Conservation (phyloP, 2,329 filamentous ascomycete genomes). For the Dactylonectria estremocensis region DNA sequence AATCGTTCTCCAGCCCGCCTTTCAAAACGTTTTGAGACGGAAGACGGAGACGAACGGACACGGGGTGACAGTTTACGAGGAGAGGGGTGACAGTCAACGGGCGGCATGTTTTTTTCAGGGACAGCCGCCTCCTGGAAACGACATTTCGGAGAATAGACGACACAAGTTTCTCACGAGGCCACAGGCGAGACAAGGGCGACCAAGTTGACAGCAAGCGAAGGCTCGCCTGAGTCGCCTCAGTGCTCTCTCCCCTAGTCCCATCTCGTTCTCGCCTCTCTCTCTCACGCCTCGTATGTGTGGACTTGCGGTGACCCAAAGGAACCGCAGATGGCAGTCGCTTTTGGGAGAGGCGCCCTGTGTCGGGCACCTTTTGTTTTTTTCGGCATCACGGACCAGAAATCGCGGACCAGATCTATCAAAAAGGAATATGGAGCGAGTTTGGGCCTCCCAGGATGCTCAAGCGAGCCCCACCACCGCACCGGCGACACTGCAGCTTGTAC, state of each 20-base stretch:
- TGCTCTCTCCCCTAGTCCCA: too few relatives aligned
- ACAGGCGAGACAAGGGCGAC: constrained; percentile 15
- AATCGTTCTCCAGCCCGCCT: not conserved
- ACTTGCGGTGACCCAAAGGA: constrained; percentile 18
- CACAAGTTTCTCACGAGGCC: constrained; percentile 26
- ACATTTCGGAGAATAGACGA: constrained; percentile 6
- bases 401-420: constrained; percentile 23
- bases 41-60: not conserved
- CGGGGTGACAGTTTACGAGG: not conserved
- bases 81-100: too few relatives aligned
- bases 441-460: not conserved
- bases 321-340: constrained; percentile 10
- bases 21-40: not conserved
- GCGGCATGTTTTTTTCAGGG: too few relatives aligned
- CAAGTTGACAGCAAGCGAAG: constrained; percentile 11
- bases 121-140: constrained; percentile 1
- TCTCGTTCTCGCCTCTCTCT: not conserved
- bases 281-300: not conserved
- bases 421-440: constrained; percentile 27
- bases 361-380: not conserved
- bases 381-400: constrained; percentile 6
- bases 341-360: not conserved
- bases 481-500: not conserved
- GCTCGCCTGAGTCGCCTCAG: too few relatives aligned
- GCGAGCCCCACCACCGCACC: not conserved